Base-by-base conservation (phyloP, 2,329 filamentous ascomycete species). In the Talaromyces sp. region DNA sequence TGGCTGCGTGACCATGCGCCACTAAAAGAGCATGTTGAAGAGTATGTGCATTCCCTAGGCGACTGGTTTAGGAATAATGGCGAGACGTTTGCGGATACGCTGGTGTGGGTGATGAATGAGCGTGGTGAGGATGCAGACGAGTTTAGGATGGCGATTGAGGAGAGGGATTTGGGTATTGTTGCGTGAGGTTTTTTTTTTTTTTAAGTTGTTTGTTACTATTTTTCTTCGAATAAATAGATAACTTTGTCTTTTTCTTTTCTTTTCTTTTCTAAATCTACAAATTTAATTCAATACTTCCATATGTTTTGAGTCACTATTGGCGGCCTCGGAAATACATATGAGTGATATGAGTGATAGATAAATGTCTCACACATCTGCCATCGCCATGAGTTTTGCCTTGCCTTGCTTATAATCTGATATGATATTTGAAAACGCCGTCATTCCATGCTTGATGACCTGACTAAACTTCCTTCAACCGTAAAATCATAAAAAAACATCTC, bases 11-110 rank as follows among this genome's bases (percentile, higher is more conserved):
- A 86, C 63, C 77, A 84, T 64, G 82, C 82, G 49, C 80, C 80
- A 36, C 66, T 82, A 10, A 87, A 86, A 70, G 76, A 80, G 13
- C 81, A 85, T 69, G 84, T 88, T 4, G 82, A 87, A 68, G 70
- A 69, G 0, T 86, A 80, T 67, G 77, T 87, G 10, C 69, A 75
- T 54, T 72, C 75, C 1, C 65, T 84, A 25, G 85, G 84, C 0
- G 81, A 84, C 17, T 87, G 85, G 84, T 88, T 87, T 65, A 81
- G 82, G 58, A 84, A 87, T 65, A 87, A 87, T 63, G 85, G 85
- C 1, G 84, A 87, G 72, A 86, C 85, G 42, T 85, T 85, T 69
- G 80, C 78, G 15, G 82, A 87, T 74, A 87, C 85, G 32, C 67
- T 87, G 54, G 79, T 80, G 58, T 82, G 78, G 75, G 84, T 88